A percentile compares a stretch with the other conserved stretches of the same genome.
Evolutionary conservation across 179 eudicot species (phyloP).

Genomic region (Silene vulgaris): DNA sequence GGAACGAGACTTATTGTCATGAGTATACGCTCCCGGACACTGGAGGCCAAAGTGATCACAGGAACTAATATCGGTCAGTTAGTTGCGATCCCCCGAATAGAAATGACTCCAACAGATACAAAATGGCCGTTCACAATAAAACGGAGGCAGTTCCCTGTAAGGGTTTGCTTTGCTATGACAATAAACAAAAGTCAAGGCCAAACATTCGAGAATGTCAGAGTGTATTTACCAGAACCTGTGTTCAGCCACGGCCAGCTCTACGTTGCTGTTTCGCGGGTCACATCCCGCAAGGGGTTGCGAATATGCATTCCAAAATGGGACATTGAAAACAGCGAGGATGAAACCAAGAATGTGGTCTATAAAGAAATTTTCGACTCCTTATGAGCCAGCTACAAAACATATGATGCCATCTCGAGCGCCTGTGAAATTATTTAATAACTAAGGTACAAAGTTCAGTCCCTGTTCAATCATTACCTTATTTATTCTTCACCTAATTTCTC

Average conservation of each 20-base stretch:
- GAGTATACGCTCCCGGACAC: background rate
- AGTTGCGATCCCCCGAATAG: background rate
- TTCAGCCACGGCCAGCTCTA: slow-evolving; percentile 8
- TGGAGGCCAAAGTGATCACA: background rate
- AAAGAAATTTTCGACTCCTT: background rate
- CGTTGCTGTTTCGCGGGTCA: slow-evolving; percentile 1
- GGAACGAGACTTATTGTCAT: slow-evolving; percentile 11
- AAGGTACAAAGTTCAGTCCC: too few relatives aligned
- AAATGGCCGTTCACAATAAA: background rate
- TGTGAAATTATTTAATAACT: too few relatives aligned
- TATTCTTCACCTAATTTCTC: too few relatives aligned
- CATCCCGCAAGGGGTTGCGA: background rate
- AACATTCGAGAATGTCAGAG: background rate
- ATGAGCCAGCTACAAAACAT: too few relatives aligned
- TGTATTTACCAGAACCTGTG: background rate
- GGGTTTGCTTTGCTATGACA: slow-evolving; percentile 15
- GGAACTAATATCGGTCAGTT: background rate
- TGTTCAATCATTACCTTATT: too few relatives aligned
- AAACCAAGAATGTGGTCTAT: background rate
- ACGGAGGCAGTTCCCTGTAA: background rate
- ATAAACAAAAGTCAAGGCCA: slow-evolving; percentile 12
- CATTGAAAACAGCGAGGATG: too few relatives aligned
- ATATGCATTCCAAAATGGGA: background rate
- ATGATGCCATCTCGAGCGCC: too few relatives aligned
- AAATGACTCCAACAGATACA: background rate